Evolutionary conservation across 805 yeast species (phyloP).

Genomic region (Phaffomyces opuntiae): DNA sequence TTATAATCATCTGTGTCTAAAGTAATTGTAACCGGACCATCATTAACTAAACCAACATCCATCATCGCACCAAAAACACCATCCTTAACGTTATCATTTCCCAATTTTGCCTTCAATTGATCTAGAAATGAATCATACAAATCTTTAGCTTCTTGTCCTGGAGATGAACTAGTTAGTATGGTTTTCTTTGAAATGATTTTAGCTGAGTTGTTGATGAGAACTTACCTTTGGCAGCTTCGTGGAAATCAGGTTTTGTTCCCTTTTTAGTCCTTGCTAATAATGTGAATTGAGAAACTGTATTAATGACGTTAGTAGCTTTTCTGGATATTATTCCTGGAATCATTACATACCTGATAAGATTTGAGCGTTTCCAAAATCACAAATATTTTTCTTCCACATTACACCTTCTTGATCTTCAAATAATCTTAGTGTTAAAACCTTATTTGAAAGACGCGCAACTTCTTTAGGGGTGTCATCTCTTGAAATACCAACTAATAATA

Average conservation of each 20-base stretch:
- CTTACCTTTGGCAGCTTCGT: slow-evolving; percentile 79
- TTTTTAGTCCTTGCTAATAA: slow-evolving; percentile 77
- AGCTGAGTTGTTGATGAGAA: slow-evolving; percentile 2
- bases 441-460: slow-evolving; percentile 58
- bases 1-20: slow-evolving; percentile 49
- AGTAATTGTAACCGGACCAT: slow-evolving; percentile 88
- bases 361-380: slow-evolving; percentile 62
- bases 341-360: slow-evolving; percentile 49
- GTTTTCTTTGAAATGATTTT: not conserved
- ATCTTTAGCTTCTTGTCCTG: slow-evolving; percentile 48
- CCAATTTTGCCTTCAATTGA: slow-evolving; percentile 43
- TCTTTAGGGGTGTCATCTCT: slow-evolving; percentile 73
- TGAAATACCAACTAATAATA: slow-evolving; percentile 81
- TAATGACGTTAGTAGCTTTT: not conserved
- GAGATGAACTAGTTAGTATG: slow-evolving; percentile 53
- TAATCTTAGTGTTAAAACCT: slow-evolving; percentile 55
- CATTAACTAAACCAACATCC: slow-evolving; percentile 85
- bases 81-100: slow-evolving; percentile 64
- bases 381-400: slow-evolving; percentile 71
- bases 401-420: slow-evolving; percentile 69
- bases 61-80: slow-evolving; percentile 97
- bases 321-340: slow-evolving; percentile 29
- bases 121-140: slow-evolving; percentile 43
- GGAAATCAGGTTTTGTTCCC: slow-evolving; percentile 95
- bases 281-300: slow-evolving; percentile 80